A percentile compares a stretch with the other conserved stretches of the same genome.
Conservation (phyloP, 1,284 basidiomycete species). For the Cronartium quercuum region DNA sequence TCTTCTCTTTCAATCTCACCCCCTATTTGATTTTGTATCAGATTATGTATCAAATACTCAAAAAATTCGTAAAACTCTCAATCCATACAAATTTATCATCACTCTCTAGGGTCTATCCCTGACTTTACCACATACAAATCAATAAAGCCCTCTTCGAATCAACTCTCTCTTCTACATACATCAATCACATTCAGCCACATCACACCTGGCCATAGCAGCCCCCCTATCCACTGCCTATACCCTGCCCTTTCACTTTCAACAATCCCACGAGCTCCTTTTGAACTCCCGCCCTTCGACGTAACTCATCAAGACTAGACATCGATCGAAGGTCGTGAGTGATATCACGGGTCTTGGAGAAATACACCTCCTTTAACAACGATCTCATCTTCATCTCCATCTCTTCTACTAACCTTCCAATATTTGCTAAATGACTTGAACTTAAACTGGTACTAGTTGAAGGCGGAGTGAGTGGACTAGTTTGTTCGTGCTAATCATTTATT, state of each 20-base stretch:
- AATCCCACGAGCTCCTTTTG: slow-evolving; percentile 85
- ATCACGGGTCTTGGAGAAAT: slow-evolving; percentile 96
- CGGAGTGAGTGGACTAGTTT: slow-evolving; percentile 63
- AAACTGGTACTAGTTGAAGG: slow-evolving; percentile 54
- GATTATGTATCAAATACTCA: no score
- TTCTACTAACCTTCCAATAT: slow-evolving; percentile 89
- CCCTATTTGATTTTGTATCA: no score
- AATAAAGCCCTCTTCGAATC: no score
- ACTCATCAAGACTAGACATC: slow-evolving; percentile 74
- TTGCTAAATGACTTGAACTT: slow-evolving; percentile 72
- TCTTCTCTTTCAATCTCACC: no score
- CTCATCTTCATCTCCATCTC: slow-evolving; percentile 99
- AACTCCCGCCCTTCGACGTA: slow-evolving; percentile 70
- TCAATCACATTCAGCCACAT: no score
- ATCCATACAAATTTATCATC: no score
- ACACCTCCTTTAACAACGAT: slow-evolving; percentile 90
- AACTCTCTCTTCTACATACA: no score
- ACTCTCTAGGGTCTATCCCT: no score
- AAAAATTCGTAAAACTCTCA: no score
- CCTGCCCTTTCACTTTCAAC: slow-evolving; percentile 44
- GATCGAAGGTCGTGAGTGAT: slow-evolving; percentile 85
- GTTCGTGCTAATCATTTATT: slow-evolving; percentile 76
- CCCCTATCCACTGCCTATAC: background rate
- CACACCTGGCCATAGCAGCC: no score
- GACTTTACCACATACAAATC: no score